Conservation (phyloP, 2,329 filamentous ascomycete genomes). For the Apiospora sp. region DNA sequence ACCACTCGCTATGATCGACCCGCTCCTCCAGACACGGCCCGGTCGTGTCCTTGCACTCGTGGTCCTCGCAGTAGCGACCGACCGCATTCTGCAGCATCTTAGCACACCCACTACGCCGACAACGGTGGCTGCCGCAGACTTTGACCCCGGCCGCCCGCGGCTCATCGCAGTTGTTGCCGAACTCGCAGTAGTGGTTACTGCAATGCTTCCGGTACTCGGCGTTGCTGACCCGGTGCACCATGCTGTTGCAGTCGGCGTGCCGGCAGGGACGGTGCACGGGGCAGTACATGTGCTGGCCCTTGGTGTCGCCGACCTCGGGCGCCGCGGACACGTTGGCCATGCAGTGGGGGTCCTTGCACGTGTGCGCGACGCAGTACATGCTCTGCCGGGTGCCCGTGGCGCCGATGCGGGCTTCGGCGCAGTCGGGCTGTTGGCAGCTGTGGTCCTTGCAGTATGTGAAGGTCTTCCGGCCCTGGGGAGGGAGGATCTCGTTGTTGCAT, state of each 20-base stretch:
- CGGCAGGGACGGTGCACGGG: neutral
- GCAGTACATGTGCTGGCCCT: neutral
- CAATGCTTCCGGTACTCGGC: constrained; percentile 13
- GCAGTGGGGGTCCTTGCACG: neutral
- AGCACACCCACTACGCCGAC: neutral
- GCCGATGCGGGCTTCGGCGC: neutral
- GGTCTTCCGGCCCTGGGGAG: neutral
- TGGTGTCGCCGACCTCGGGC: constrained; percentile 4
- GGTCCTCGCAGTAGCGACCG: constrained; percentile 7
- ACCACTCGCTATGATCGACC: neutral
- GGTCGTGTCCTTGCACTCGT: constrained; percentile 8
- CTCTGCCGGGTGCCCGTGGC: neutral
- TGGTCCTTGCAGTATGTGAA: constrained; percentile 16
- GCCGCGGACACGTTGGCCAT: neutral
- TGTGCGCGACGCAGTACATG: neutral
- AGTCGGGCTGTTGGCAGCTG: constrained; percentile 10
- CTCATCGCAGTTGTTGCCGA: neutral
- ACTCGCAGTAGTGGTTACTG: constrained; percentile 22
- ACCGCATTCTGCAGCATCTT: neutral
- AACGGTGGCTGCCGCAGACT: neutral
- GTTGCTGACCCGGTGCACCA: constrained; percentile 8
- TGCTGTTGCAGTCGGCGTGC: neutral
- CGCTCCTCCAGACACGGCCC: constrained; percentile 6
- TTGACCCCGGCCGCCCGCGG: neutral
- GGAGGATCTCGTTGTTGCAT: neutral